A percentile compares a stretch with the other conserved stretches of the same genome.
These are phyloP conservation scores for Hyaloperonospora arabidopsidis DNA, from an alignment of 352 stramenopile species.

Conservation along the genomic window DNA sequence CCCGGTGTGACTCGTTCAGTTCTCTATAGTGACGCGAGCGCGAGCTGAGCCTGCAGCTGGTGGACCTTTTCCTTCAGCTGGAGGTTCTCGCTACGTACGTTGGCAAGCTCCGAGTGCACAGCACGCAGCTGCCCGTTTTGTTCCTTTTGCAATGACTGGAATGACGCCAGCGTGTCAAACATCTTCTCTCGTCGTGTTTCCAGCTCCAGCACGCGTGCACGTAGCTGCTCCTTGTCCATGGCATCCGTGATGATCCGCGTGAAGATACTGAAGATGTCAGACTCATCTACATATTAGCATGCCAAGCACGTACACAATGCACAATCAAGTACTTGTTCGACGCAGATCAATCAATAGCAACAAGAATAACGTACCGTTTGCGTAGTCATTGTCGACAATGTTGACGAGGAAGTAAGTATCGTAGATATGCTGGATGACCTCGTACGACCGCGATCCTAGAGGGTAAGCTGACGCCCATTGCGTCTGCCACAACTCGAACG, in stretches of 20 bases:
- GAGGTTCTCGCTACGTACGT: slow-evolving; percentile 48
- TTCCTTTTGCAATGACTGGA: slow-evolving; percentile 58
- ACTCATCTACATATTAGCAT: slow-evolving; percentile 40
- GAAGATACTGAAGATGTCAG: slow-evolving; percentile 80
- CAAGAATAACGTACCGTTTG: slow-evolving; percentile 38
- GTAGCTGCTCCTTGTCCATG: slow-evolving; percentile 74
- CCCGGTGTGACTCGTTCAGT: no score
- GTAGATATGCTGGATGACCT: slow-evolving; percentile 82
- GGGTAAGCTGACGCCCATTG: slow-evolving; percentile 96
- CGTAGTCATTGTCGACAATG: slow-evolving; percentile 98
- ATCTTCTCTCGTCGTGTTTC: slow-evolving; percentile 69
- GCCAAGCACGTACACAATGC: slow-evolving; percentile 5
- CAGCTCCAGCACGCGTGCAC: slow-evolving; percentile 57
- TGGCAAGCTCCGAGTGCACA: slow-evolving; percentile 39
- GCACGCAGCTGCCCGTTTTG: slow-evolving; percentile 43
- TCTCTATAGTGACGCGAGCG: slow-evolving; percentile 43
- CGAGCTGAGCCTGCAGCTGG: slow-evolving; percentile 51
- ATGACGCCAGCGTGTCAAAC: slow-evolving; percentile 61
- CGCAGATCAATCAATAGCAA: not conserved
- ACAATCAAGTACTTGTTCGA: not conserved
- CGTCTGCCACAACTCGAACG: slow-evolving; percentile 95
- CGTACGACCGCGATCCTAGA: slow-evolving; percentile 49
- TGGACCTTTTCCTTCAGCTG: slow-evolving; percentile 53
- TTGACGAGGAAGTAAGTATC: slow-evolving; percentile 97
- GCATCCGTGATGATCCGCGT: slow-evolving; percentile 72